Base-by-base conservation (phyloP, 2,329 filamentous ascomycete species). In the Zymoseptoria pseudotritici region DNA sequence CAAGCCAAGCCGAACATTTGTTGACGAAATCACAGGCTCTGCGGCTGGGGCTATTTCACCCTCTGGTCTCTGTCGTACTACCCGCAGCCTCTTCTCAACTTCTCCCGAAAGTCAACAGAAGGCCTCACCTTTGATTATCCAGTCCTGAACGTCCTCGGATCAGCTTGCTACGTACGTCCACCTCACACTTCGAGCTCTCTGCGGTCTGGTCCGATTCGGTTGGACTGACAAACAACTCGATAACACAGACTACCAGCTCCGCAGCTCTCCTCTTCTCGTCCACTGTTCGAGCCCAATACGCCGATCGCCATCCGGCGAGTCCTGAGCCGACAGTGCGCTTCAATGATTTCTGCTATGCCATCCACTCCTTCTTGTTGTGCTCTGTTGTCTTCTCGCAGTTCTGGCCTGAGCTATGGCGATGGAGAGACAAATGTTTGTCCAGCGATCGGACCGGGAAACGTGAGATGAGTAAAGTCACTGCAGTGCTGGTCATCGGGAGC, bases 71-170 rank as follows among this genome's bases (percentile, higher is more conserved):
- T 86, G 17, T 96, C 91, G 19, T 97, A 97, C 77, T 97, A 97
- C 74, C 92, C 93, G 1, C 93, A 97, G 72, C 85, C 88, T 5
- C 76, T 95, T 62, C 82, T 91, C 63, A 97, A 96, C 79, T 88
- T 82, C 73, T 79, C 79, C 26, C 87, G 90, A 57, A 84, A 84
- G 58, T 88, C 90, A 8, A 96, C 91, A 5, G 82, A 84, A n/a
- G 93, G 93, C 51, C 86, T 93, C 5, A 90, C 90, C 0, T 87
- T 96, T 65, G 92, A 97, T 74, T 97, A 94, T 70, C 90, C 91
- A 13, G 80, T 88, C 20, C 80, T 90, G 68, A 94, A 93, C 75
- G 71, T 81, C 42, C 71, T 82, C 79, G 88, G 89, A 58, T 93
- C 92, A 75, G 72, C 82, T 22, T 83, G 85, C 64, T 97, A 96